Percentiles rank a stretch among this genome's conserved stretches.
These are phyloP conservation scores for Antitrichia curtipendula DNA, from an alignment of 225 moss, liverwort and hornwort genomes.

Conservation along the genomic window DNA sequence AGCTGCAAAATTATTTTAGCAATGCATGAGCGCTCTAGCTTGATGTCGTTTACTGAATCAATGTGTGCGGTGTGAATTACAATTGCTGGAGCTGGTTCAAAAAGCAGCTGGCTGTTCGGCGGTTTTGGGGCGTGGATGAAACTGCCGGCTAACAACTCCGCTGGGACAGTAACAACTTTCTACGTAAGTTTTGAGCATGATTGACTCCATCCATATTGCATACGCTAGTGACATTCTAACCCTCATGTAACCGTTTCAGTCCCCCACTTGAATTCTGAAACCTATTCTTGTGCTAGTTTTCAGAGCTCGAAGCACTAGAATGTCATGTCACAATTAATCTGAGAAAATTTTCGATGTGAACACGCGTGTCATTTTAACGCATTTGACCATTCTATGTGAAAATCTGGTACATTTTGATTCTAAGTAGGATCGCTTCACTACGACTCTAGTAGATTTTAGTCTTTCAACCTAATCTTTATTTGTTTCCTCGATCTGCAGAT, in stretches of 20 bases:
- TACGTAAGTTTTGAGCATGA: conserved; percentile 3
- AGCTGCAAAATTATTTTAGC: background rate
- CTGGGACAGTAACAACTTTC: conserved; percentile 30
- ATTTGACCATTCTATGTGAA: background rate
- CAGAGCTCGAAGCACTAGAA: background rate
- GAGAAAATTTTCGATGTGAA: background rate
- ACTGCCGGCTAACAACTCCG: conserved; percentile 14
- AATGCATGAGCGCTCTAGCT: background rate
- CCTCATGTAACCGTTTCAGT: background rate
- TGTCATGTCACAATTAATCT: background rate
- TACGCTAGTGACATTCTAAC: no score
- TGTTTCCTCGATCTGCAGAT: background rate
- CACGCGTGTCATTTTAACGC: background rate
- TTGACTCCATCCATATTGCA: background rate
- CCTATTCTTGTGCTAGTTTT: background rate
- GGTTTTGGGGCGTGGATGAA: conserved; percentile 24
- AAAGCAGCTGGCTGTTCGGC: conserved; percentile 18
- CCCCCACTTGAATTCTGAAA: background rate
- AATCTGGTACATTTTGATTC: background rate
- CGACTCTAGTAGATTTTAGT: background rate
- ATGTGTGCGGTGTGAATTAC: background rate
- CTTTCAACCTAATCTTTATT: no score
- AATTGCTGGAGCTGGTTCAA: conserved; percentile 31
- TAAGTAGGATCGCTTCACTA: no score
- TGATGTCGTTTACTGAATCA: background rate